Percentiles rank a stretch among this genome's conserved stretches.
Evolutionary conservation across 2,329 filamentous ascomycete genomes (phyloP).

Genomic region (Fusarium sp.): DNA sequence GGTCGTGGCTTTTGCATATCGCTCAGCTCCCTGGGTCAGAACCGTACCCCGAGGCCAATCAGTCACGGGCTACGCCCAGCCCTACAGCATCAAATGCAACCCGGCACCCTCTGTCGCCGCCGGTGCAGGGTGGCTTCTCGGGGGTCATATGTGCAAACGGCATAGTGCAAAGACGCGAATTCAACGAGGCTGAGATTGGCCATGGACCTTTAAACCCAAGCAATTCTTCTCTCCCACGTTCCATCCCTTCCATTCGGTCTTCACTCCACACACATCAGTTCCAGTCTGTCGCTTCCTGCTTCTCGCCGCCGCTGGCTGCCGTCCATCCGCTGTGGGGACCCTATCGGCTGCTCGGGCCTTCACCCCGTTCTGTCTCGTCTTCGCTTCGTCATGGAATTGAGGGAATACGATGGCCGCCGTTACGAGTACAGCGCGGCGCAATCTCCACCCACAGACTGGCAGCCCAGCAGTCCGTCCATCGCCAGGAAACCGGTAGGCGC

Average conservation of each 20-base stretch:
- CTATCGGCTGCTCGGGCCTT: constrained; percentile 32
- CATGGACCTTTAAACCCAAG: background rate
- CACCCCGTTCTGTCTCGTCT: background rate
- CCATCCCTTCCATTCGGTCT: background rate
- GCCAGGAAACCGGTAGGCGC: constrained; percentile 28
- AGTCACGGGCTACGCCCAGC: constrained; percentile 18
- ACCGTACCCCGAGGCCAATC: constrained; percentile 21
- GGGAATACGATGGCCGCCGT: constrained; percentile 21
- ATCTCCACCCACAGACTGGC: constrained; percentile 29
- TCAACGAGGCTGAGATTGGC: constrained; percentile 25
- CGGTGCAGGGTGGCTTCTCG: constrained; percentile 1
- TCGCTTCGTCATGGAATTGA: constrained; percentile 31
- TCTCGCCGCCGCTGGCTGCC: background rate
- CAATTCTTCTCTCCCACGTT: background rate
- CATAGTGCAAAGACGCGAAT: constrained; percentile 2
- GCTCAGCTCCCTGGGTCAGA: constrained; percentile 24
- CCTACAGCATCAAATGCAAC: constrained; percentile 29
- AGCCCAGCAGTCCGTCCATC: constrained; percentile 31
- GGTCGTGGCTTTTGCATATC: constrained; percentile 22
- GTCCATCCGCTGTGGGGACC: constrained; percentile 30
- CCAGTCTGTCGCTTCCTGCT: background rate
- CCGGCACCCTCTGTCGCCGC: background rate
- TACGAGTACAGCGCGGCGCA: constrained; percentile 5
- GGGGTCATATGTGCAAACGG: constrained; percentile 3
- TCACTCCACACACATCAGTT: background rate